These are phyloP conservation scores for Tetracentron sinense DNA, from an alignment of 164 flowering plant genomes.

Conservation along the genomic window DNA sequence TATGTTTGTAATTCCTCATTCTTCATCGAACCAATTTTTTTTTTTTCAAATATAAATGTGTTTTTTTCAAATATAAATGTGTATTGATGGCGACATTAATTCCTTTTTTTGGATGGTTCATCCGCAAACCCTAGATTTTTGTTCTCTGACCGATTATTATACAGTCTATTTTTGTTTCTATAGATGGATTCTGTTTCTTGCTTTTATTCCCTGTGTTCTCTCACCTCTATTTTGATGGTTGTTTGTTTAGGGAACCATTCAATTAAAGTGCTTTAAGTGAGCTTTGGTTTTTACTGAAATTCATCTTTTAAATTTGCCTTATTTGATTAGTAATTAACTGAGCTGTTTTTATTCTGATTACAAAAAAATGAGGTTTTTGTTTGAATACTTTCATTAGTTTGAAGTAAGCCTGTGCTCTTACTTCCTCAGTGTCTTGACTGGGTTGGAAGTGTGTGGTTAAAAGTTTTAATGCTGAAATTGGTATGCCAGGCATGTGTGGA, in stretches of 20 bases:
- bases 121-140: neutral
- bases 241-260: too few species aligned
- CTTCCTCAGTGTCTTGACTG: neutral
- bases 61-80: too few species aligned
- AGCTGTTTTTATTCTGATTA: too few species aligned
- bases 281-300: too few species aligned
- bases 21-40: neutral
- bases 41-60: neutral
- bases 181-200: too few species aligned
- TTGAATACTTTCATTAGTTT: neutral
- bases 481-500: conserved; percentile 66
- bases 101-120: neutral
- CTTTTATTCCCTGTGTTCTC: too few species aligned
- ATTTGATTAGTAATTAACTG: too few species aligned
- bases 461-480: neutral
- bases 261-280: too few species aligned
- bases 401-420: neutral
- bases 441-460: neutral
- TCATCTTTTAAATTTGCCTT: too few species aligned
- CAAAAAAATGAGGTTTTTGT: too few species aligned
- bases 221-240: too few species aligned
- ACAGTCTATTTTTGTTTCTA: neutral
- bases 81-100: neutral
- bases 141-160: neutral
- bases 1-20: neutral